A percentile compares a stretch with the other conserved stretches of the same genome.
Evolutionary conservation across 75 land plant genomes (phyloP).

Genomic region (Larix kaempferi): DNA sequence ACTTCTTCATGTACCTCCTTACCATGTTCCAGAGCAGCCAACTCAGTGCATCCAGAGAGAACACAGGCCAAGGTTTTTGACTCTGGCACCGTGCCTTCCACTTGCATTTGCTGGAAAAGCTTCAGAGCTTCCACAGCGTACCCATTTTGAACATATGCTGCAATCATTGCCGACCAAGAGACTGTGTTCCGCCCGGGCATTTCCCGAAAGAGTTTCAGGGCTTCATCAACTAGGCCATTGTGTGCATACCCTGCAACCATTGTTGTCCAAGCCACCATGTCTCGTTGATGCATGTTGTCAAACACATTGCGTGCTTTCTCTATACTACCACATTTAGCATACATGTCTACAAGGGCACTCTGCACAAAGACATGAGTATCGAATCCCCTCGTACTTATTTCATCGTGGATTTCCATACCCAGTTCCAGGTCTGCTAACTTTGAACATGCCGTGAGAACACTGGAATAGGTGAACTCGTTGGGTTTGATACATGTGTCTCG

Average conservation of each 20-base stretch:
- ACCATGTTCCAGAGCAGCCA: constrained; percentile 30
- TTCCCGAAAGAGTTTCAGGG: constrained; percentile 27
- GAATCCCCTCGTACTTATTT: constrained; percentile 25
- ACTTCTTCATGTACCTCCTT: constrained; percentile 29
- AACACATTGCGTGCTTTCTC: constrained; percentile 43
- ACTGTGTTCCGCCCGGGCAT: constrained; percentile 44
- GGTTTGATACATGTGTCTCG: constrained; percentile 19
- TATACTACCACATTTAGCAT: constrained; percentile 26
- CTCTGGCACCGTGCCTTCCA: constrained; percentile 23
- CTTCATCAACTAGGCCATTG: constrained; percentile 20
- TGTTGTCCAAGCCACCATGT: constrained; percentile 49
- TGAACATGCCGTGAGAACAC: constrained; percentile 36
- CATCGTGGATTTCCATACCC: constrained; percentile 21
- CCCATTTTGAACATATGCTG: constrained; percentile 30
- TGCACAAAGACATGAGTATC: constrained; percentile 10
- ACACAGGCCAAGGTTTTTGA: constrained; percentile 17
- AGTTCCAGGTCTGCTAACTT: constrained; percentile 9
- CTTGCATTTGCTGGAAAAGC: constrained; percentile 49
- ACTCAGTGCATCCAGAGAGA: constrained; percentile 23
- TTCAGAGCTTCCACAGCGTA: constrained; percentile 35
- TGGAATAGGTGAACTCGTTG: constrained; percentile 41
- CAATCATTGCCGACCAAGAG: constrained; percentile 63
- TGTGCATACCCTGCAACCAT: constrained; percentile 53
- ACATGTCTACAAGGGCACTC: constrained; percentile 44
- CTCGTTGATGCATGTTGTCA: constrained; percentile 39